Evolutionary conservation across 257 asterid genomes (phyloP).

Genomic region (Solanum lignicaule): DNA sequence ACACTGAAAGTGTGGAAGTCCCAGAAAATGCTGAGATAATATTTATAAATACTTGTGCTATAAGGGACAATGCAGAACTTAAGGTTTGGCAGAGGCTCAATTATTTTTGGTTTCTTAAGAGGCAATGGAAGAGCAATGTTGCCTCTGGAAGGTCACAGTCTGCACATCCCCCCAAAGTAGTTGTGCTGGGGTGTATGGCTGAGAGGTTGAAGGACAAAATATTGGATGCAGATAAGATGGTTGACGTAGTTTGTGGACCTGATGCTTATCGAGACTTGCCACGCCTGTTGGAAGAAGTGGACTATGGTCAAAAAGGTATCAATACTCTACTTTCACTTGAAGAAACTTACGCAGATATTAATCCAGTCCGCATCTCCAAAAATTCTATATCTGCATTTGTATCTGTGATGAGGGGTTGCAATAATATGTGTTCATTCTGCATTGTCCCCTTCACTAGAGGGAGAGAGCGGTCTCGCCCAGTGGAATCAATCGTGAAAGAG

Average conservation of each 20-base stretch:
- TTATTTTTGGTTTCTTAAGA: conserved; percentile 93
- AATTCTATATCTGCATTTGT: conserved; percentile 88
- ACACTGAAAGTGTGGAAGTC: conserved; percentile 56
- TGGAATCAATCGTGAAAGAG: conserved; percentile 86
- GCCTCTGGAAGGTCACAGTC: conserved; percentile 85
- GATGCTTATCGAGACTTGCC: conserved; percentile 97
- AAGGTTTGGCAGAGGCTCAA: conserved; percentile 97
- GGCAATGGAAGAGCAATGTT: conserved; percentile 92
- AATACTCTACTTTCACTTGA: conserved; percentile 94
- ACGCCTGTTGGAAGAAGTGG: conserved; percentile 86
- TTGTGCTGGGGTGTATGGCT: conserved; percentile 96
- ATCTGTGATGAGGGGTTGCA: conserved; percentile 98
- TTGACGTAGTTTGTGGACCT: conserved; percentile 96
- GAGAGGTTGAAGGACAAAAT: conserved; percentile 97
- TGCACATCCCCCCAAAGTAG: conserved; percentile 83
- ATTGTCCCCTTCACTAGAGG: conserved; percentile 99
- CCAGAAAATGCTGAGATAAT: conserved; percentile 97
- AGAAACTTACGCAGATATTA: conserved; percentile 95
- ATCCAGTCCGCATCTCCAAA: conserved; percentile 89
- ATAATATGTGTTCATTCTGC: conserved; percentile 97
- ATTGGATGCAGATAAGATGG: conserved; percentile 96
- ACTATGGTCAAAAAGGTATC: conserved; percentile 93
- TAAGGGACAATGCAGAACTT: conserved; percentile 95
- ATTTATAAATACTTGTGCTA: conserved; percentile 91
- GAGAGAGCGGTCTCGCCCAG: conserved; percentile 88